Conservation (phyloP, 2,329 filamentous ascomycete genomes). For the Colletotrichum sojae region DNA sequence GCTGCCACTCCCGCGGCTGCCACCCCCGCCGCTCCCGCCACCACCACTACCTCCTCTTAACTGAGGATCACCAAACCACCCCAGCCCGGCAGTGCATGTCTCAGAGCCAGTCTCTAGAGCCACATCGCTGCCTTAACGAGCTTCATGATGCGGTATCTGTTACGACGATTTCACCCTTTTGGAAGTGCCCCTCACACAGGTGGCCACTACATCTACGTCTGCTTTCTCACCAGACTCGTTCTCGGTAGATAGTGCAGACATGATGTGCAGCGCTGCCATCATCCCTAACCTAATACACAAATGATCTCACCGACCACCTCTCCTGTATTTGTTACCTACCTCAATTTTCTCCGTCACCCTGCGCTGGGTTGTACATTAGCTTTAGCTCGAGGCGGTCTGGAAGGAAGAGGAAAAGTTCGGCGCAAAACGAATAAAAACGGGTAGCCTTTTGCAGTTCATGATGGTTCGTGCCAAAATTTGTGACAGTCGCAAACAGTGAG, state of each 20-base stretch:
- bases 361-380: conserved; percentile 56
- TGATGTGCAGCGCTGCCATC: conserved; percentile 39
- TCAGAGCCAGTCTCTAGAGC: conserved; percentile 18
- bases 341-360: conserved; percentile 50
- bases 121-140: conserved; percentile 31
- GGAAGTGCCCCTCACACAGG: conserved; percentile 39
- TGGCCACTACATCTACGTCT: conserved; percentile 40
- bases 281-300: conserved; percentile 44
- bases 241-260: conserved; percentile 39
- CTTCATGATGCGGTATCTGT: conserved; percentile 41
- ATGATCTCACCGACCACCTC: conserved; percentile 43
- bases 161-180: conserved; percentile 43
- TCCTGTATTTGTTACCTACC: conserved; percentile 52
- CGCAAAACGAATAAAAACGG: conserved; percentile 51
- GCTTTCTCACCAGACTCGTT: conserved; percentile 37
- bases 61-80: conserved; percentile 16
- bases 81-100: conserved; percentile 27
- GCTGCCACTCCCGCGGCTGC: conserved; percentile 48
- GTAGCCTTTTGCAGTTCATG: conserved; percentile 46
- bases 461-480: conserved; percentile 11
- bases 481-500: conserved; percentile 7
- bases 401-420: conserved; percentile 51
- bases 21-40: conserved; percentile 45
- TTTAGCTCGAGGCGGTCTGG: conserved; percentile 48
- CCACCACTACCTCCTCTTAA: conserved; percentile 50